Evolutionary conservation across 371 early-diverging fungal species (phyloP), one percentile per base, ranked within the genome.

Genomic region (Lichtheimia corymbifera): DNA sequence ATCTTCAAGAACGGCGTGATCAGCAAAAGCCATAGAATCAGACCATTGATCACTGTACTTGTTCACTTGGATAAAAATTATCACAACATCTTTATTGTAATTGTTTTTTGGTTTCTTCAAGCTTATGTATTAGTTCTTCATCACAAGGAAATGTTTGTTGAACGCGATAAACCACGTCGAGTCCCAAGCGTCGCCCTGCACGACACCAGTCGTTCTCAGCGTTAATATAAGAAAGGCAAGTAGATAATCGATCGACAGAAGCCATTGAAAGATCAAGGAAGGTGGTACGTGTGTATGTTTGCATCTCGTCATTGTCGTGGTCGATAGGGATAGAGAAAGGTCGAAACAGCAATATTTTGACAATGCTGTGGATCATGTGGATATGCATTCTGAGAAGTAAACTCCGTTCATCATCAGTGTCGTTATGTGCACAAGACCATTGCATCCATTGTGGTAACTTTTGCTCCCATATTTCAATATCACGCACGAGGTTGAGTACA

Each of bases 1-100:
- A 78, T 55, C 47, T 76, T 24, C 82, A 81, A 58, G 82, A 81
- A 12, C 61, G 77, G 50, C 56, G 74, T 55, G 80, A 76, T 25
- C 64, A 64, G 24, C 57, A 56, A 44, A 42, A 56, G 14, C 47
- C 12, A 11, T 18, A 47, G 18, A 47, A 47, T 22, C 22, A 22
- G 2, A 22, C 22, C 22, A 28, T 28, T 4, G 28, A 28, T 7
- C 28, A 28, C 7, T 28, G 28, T 28, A 28, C 6, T 7, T 28
- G 4, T 28, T 28, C 4, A 1, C 7, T 28, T 7, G 22, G 4
- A 28, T 28, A 28, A 28, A 28, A 7, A 7, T 22, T 22, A 22
- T 2, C 22, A 22, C 22, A 14, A 24, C 20, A 20, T 55, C 14
- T 41, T 55, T 42, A 11, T 55, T 41, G 7, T 17, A 58, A 47